phyloP scores from a whole-genome alignment of 495 filamentous ascomycete species.

The Penicillium desertorum region DNA sequence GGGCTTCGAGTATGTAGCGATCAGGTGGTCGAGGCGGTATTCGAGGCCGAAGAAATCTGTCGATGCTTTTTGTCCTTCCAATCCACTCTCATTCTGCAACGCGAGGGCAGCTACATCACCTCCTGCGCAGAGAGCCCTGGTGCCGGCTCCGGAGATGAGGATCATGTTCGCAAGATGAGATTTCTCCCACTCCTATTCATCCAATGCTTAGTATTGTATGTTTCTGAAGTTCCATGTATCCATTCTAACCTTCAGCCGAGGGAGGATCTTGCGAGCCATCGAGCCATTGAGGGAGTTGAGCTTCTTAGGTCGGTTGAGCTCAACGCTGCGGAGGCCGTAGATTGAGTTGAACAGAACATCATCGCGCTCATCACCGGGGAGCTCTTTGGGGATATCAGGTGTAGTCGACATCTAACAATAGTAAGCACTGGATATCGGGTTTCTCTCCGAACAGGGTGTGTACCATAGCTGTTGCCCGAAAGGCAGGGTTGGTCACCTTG shows the following conservation, averaged over 20 bases:
- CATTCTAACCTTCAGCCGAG: constrained; percentile 63
- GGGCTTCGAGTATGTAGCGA: constrained; percentile 92
- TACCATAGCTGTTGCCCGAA: constrained; percentile 49
- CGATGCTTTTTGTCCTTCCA: constrained; percentile 66
- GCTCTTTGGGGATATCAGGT: constrained; percentile 50
- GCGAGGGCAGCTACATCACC: constrained; percentile 84
- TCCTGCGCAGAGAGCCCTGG: constrained; percentile 86
- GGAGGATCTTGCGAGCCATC: constrained; percentile 90
- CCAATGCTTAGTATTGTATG: constrained; percentile 21
- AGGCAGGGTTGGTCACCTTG: constrained; percentile 68
- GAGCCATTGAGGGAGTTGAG: constrained; percentile 88
- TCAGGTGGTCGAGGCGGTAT: constrained; percentile 90
- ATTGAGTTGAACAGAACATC: constrained; percentile 89
- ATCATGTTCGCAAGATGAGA: constrained; percentile 91
- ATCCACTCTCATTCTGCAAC: constrained; percentile 63
- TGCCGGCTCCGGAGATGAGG: constrained; percentile 83
- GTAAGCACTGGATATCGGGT: constrained; percentile 9
- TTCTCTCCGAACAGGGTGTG: constrained; percentile 10
- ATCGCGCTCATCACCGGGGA: constrained; percentile 69
- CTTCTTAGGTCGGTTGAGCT: constrained; percentile 90
- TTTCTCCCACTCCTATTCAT: constrained; percentile 77
- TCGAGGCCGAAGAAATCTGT: constrained; percentile 84
- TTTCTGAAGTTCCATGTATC: background rate
- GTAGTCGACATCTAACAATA: constrained; percentile 57
- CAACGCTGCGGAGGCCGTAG: constrained; percentile 87